Percentiles rank a stretch among this genome's conserved stretches.
These are phyloP conservation scores for Sclerotinia nivalis DNA, from an alignment of 2,329 filamentous ascomycete species.

Conservation along the genomic window DNA sequence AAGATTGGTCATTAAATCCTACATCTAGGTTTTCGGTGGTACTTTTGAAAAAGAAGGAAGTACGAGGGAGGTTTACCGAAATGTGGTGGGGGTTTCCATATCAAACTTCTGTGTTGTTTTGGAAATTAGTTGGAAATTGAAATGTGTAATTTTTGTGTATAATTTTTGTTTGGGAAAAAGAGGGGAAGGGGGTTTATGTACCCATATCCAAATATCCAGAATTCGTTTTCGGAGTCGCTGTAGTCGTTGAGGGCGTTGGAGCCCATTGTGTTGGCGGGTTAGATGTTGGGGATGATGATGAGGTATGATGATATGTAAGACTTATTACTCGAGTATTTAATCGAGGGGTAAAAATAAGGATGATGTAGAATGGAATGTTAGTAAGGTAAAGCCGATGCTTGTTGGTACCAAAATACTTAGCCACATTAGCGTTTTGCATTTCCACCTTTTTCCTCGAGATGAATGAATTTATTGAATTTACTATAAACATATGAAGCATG, in stretches of 20 bases:
- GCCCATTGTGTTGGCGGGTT: neutral
- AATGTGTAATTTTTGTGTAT: neutral
- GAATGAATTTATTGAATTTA: no score
- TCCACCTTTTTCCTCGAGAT: conserved; percentile 18
- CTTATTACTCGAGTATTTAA: no score
- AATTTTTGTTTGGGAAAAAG: neutral
- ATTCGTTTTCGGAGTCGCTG: conserved; percentile 52
- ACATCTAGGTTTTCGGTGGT: neutral
- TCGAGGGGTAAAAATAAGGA: conserved; percentile 1
- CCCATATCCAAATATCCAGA: conserved; percentile 99
- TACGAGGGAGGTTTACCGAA: conserved; percentile 66
- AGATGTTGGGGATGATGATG: neutral
- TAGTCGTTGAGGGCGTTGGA: conserved; percentile 2
- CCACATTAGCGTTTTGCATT: neutral
- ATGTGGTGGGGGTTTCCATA: conserved; percentile 97
- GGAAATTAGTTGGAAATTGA: neutral
- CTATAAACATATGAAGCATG: neutral
- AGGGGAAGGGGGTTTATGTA: conserved; percentile 42
- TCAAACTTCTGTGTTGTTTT: conserved; percentile 68
- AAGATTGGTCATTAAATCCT: neutral
- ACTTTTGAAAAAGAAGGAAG: neutral
- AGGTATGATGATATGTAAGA: neutral
- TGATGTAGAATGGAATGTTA: neutral
- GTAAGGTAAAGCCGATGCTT: neutral
- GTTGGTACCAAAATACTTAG: no score